Evolutionary conservation across 116 monocot genomes (phyloP), one percentile per base, ranked within the genome.

Genomic region (Phalaenopsis hybrid): DNA sequence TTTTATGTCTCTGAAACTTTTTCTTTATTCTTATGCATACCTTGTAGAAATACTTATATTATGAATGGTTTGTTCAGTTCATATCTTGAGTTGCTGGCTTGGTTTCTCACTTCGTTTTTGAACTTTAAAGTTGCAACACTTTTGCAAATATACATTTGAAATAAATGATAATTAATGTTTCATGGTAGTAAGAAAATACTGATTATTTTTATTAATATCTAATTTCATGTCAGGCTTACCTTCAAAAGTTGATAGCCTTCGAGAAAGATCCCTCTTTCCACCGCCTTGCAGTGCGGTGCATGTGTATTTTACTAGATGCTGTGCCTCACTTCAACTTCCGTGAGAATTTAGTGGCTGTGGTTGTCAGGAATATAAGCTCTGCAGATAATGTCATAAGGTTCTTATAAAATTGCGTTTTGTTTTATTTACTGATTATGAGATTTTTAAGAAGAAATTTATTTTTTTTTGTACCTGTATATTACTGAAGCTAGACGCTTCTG

Each of bases 281-380:
- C 52, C 80, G 88, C 77, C 81, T 88, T 80, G 91, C 86, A 73
- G 86, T 94, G 81, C 90, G 92, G 21, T 97, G 97, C 83, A 83
- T 94, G 79, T 97, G 97, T 79, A 85, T 79, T 80, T 89, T 95
- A 79, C 78, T 99, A 74, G 90, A 93, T 75, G 84, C 89, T 45
- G 93, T 91, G 11, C 92, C 95, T 21, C 95, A 95, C 79, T 95
- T 93, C 83, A 99, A 99, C 78, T 99, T 93, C 74, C 84, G 85
- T 79, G 90, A 93, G 63, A 93, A 45, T 65, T 86, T 93, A 77
- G 77, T 99, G 61, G 78, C 88, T 59, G 83, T 68, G 61, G 82
- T 92, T 52, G 87, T 90, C 33, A 90, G 82, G 69, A 95, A 95
- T 85, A 85, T 98, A 78, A 89, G 88, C 79, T 98, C 95, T 68